Evolutionary conservation across 2,329 filamentous ascomycete species (phyloP).

Genomic region (Emericellopsis cladophorae): DNA sequence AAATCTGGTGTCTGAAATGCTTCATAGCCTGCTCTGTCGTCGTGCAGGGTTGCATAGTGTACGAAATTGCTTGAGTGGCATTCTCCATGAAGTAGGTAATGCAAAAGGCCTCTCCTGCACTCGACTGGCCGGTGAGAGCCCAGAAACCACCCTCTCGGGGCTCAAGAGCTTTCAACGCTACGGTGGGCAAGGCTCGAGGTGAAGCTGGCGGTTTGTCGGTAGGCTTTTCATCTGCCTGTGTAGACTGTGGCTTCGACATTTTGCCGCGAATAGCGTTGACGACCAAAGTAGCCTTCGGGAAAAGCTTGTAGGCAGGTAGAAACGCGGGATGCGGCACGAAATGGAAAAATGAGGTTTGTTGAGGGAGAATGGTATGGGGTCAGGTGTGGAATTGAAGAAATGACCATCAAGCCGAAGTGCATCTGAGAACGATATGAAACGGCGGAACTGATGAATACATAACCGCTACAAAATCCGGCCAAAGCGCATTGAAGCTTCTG

Average conservation of each 20-base stretch:
- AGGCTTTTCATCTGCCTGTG: background rate
- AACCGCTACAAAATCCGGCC: too few species aligned
- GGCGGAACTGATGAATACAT: too few species aligned
- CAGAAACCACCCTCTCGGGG: slow-evolving; percentile 5
- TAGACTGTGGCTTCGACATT: background rate
- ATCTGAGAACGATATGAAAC: too few species aligned
- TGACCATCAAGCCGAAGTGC: too few species aligned
- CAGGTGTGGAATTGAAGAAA: too few species aligned
- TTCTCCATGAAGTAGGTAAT: slow-evolving; percentile 5
- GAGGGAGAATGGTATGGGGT: too few species aligned
- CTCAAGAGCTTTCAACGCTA: slow-evolving; percentile 5
- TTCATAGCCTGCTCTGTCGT: slow-evolving; percentile 4
- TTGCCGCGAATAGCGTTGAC: too few species aligned
- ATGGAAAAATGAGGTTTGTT: too few species aligned
- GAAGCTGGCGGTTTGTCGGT: background rate
- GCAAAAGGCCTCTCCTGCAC: slow-evolving; percentile 2
- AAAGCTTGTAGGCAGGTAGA: too few species aligned
- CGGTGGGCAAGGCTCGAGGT: background rate
- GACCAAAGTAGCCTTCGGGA: too few species aligned
- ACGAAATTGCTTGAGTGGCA: slow-evolving; percentile 1
- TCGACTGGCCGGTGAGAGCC: slow-evolving; percentile 4
- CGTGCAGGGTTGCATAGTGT: slow-evolving; percentile 5
- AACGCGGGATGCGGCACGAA: too few species aligned
- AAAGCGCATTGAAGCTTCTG: too few species aligned
- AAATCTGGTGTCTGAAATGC: slow-evolving; percentile 5